phyloP scores from a whole-genome alignment of 2,329 filamentous ascomycete genomes.

The Aspergillus chevalieri region DNA sequence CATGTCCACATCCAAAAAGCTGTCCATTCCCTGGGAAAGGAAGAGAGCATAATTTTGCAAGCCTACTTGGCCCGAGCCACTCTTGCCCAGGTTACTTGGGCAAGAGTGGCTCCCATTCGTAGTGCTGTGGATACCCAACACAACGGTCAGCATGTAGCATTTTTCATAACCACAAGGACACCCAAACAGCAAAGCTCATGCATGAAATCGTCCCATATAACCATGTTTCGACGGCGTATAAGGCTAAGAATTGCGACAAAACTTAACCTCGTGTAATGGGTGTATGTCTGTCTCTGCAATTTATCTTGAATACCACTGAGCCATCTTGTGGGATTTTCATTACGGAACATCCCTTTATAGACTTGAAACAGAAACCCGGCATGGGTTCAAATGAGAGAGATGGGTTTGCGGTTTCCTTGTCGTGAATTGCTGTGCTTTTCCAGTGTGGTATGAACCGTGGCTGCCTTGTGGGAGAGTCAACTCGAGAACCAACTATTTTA shows the following conservation, averaged over 20 bases:
- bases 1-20: too few relatives aligned
- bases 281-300: constrained; percentile 1
- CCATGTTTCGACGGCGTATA: not conserved
- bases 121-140: too few relatives aligned
- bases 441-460: not conserved
- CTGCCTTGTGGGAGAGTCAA: not conserved
- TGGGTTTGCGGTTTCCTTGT: not conserved
- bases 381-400: not conserved
- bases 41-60: too few relatives aligned
- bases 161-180: too few relatives aligned
- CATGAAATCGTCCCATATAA: not conserved
- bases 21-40: too few relatives aligned
- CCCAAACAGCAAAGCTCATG: not conserved
- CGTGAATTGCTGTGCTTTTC: not conserved
- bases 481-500: not conserved
- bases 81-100: too few relatives aligned
- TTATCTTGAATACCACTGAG: not conserved
- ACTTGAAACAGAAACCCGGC: too few relatives aligned
- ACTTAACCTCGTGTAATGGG: constrained; percentile 1
- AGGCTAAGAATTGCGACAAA: not conserved
- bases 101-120: too few relatives aligned
- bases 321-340: not conserved
- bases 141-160: too few relatives aligned
- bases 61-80: too few relatives aligned
- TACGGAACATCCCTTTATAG: too few relatives aligned